Percentiles rank a stretch among this genome's conserved stretches.
These are phyloP conservation scores for Omphalotus guepiniiformis DNA, from an alignment of 768 basidiomycete species.

Conservation along the genomic window DNA sequence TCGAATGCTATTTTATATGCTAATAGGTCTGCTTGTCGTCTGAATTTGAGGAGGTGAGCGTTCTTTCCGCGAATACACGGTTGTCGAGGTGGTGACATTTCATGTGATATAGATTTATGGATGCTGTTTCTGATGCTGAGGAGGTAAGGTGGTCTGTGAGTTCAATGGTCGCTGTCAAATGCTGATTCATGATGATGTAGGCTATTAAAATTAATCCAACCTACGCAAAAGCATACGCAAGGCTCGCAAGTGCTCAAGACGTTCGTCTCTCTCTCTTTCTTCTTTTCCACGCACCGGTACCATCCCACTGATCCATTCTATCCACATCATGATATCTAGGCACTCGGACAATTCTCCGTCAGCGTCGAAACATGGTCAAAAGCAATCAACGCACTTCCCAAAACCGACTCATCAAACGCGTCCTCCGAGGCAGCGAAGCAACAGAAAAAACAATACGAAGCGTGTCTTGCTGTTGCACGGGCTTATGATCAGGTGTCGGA, in stretches of 20 bases:
- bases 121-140: slow-evolving; percentile 14
- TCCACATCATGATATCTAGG: too few relatives aligned
- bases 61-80: background rate
- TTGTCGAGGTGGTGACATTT: background rate
- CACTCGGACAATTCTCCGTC: background rate
- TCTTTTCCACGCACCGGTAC: background rate
- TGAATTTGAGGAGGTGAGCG: slow-evolving; percentile 11
- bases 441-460: slow-evolving; percentile 14
- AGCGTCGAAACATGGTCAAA: slow-evolving; percentile 13
- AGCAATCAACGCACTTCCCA: slow-evolving; percentile 13
- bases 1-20: slow-evolving; percentile 16
- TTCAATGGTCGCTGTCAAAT: background rate
- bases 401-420: too few relatives aligned
- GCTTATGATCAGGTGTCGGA: background rate
- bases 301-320: background rate
- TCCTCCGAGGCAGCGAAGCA: slow-evolving; percentile 7
- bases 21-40: slow-evolving; percentile 18
- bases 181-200: slow-evolving; percentile 7
- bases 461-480: slow-evolving; percentile 7
- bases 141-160: slow-evolving; percentile 11
- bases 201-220: slow-evolving; percentile 19
- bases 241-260: slow-evolving; percentile 15
- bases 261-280: slow-evolving; percentile 8
- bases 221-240: slow-evolving; percentile 16
- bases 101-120: slow-evolving; percentile 13